These are phyloP conservation scores for Yamadazyma scolyti DNA, from an alignment of 805 yeast species.

Conservation along the genomic window DNA sequence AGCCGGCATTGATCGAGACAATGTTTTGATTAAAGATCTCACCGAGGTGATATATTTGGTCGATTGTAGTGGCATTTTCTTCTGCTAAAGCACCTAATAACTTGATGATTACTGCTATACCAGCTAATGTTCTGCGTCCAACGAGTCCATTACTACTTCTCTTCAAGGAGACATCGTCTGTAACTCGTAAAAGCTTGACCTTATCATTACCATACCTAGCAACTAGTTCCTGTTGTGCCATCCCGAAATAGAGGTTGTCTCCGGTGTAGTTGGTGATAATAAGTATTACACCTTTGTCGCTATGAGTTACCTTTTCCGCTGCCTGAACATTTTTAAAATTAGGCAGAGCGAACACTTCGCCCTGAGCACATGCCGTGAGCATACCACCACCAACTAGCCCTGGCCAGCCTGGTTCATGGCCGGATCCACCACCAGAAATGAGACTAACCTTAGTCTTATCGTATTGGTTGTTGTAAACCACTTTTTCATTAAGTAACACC, in stretches of 20 bases:
- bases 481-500: conserved; percentile 34
- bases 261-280: conserved; percentile 38
- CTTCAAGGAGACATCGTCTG: conserved; percentile 36
- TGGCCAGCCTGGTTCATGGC: conserved; percentile 41
- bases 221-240: conserved; percentile 35
- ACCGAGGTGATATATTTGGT: conserved; percentile 25
- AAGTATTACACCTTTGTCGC: conserved; percentile 31
- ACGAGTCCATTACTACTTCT: conserved; percentile 25
- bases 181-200: conserved; percentile 23
- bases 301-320: conserved; percentile 31
- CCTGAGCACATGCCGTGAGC: conserved; percentile 38
- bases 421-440: conserved; percentile 42
- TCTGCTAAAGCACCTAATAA: conserved; percentile 29
- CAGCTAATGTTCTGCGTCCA: conserved; percentile 36
- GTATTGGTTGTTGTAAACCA: conserved; percentile 29
- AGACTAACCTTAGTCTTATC: conserved; percentile 23
- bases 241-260: conserved; percentile 35
- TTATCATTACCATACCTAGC: conserved; percentile 25
- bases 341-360: conserved; percentile 41
- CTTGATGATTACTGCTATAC: conserved; percentile 26
- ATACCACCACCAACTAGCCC: conserved; percentile 38
- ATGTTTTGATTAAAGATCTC: conserved; percentile 19
- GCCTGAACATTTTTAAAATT: conserved; percentile 34
- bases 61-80: conserved; percentile 18
- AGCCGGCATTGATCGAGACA: conserved; percentile 33